Base-by-base conservation (phyloP, 225 moss, liverwort and hornwort genomes). In the Antitrichia curtipendula region DNA sequence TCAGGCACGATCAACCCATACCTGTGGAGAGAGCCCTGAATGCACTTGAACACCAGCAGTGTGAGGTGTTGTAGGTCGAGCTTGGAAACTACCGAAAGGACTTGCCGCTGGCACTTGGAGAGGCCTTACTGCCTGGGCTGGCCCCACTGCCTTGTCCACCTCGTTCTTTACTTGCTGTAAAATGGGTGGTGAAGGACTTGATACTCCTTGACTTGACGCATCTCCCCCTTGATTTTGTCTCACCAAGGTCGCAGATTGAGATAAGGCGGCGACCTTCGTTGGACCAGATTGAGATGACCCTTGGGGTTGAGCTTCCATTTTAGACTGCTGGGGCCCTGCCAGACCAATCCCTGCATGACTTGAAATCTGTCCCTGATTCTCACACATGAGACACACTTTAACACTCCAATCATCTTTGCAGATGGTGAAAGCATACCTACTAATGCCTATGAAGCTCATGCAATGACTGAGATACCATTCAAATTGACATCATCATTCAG, bases 111-210 rank as follows among this genome's bases (percentile, higher is more conserved):
- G 82, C 45, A 87, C 68, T 83, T 89, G 92, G 74, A 88, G 85
- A 88, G 92, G 90, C 52, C 90, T 88, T 77, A 53, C 91, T 79
- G 89, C 86, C 88, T 89, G 92, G 28, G 65, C 78, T 82, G 91
- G 83, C 69, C 84, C 91, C 54, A 89, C 90, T 52, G 91, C 89
- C 87, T 93, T 95, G 56, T 95, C 93, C 66, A 89, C 90, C 88
- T 95, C 95, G 84, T 91, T 91, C 87, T 93, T 95, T 86, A 88
- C 92, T 89, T 91, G 93, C 84, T 95, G 92, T 74, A 91, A 85
- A 88, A 79, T 90, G 57, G 91, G 88, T 59, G 90, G 54, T 70
- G 94, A 88, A 40, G 84, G 78, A 53, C 78, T 87, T 64, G 87
- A 75, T 82, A 72, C 89, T 50, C 76, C 85, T 90, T 89, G 91